A percentile compares a stretch with the other conserved stretches of the same genome.
phyloP scores from a whole-genome alignment of 2,329 filamentous ascomycete genomes.

The Mycosphaerelloides madeirae region DNA sequence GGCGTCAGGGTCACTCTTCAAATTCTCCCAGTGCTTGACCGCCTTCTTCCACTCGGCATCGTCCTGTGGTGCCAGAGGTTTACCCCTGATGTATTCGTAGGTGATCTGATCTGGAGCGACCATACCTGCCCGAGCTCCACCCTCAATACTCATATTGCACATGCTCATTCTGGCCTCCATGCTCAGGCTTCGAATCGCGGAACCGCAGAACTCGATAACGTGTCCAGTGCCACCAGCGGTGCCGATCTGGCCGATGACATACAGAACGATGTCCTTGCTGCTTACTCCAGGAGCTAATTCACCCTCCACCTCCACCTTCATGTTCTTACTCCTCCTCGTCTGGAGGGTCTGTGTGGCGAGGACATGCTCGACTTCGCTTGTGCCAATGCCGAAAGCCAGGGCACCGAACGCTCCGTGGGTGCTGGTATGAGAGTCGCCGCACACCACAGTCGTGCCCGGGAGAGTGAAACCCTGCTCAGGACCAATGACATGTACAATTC shows the following conservation, averaged over 20 bases:
- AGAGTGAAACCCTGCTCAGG: slow-evolving; percentile 98
- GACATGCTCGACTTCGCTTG: slow-evolving; percentile 97
- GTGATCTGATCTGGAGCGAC: slow-evolving; percentile 91
- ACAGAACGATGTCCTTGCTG: slow-evolving; percentile 90
- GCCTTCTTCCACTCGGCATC: slow-evolving; percentile 88
- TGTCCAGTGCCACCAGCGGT: slow-evolving; percentile 91
- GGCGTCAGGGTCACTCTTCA: slow-evolving; percentile 81
- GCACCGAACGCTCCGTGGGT: slow-evolving; percentile 96
- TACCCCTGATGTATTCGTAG: slow-evolving; percentile 90
- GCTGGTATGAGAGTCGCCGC: slow-evolving; percentile 95
- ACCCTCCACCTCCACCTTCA: slow-evolving; percentile 93
- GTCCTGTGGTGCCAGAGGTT: slow-evolving; percentile 78
- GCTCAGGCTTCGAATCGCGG: slow-evolving; percentile 79
- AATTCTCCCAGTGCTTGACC: slow-evolving; percentile 76
- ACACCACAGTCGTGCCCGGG: slow-evolving; percentile 92
- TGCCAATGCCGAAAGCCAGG: slow-evolving; percentile 94
- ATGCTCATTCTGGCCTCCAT: slow-evolving; percentile 99
- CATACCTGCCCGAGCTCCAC: slow-evolving; percentile 91
- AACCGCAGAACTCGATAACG: slow-evolving; percentile 96
- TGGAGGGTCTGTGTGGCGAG: slow-evolving; percentile 93
- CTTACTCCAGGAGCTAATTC: slow-evolving; percentile 85
- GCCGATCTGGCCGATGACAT: slow-evolving; percentile 89
- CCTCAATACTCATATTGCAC: slow-evolving; percentile 99
- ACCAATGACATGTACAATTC: slow-evolving; percentile 97
- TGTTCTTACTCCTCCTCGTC: slow-evolving; percentile 95